phyloP scores from a whole-genome alignment of 1,284 basidiomycete genomes.

The Cryptococcus floricola region DNA sequence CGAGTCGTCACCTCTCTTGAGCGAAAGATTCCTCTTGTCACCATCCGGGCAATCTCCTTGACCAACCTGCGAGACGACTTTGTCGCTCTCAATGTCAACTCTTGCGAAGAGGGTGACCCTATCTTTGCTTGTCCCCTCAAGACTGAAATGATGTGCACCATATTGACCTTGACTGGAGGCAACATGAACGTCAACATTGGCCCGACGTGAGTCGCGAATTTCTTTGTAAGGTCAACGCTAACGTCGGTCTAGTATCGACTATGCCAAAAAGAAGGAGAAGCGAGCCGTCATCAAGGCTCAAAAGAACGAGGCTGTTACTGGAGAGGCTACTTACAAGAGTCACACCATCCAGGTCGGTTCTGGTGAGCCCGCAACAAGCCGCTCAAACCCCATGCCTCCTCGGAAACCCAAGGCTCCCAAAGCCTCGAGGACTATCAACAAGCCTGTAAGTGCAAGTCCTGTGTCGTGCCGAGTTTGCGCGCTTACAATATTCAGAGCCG shows the following conservation, averaged over 20 bases:
- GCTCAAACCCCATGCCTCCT: conserved; percentile 77
- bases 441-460: conserved; percentile 14
- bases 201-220: conserved; percentile 61
- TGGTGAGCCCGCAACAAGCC: conserved; percentile 77
- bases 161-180: conserved; percentile 76
- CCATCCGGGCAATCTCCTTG: conserved; percentile 79
- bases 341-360: conserved; percentile 82
- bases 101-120: conserved; percentile 89
- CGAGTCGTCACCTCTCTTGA: conserved; percentile 64
- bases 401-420: conserved; percentile 62
- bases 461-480: neutral
- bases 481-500: neutral
- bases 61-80: conserved; percentile 93
- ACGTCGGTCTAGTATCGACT: conserved; percentile 62
- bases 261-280: conserved; percentile 97
- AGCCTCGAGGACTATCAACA: conserved; percentile 39
- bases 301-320: conserved; percentile 81
- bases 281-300: conserved; percentile 79
- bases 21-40: conserved; percentile 82
- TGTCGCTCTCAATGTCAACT: conserved; percentile 74
- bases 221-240: conserved; percentile 4
- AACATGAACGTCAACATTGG: conserved; percentile 70
- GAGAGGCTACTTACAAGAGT: conserved; percentile 89
- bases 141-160: conserved; percentile 83
- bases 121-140: conserved; percentile 90